Evolutionary conservation across 2,329 filamentous ascomycete genomes (phyloP).

Genomic region (Aspergillus hiratsukae): DNA sequence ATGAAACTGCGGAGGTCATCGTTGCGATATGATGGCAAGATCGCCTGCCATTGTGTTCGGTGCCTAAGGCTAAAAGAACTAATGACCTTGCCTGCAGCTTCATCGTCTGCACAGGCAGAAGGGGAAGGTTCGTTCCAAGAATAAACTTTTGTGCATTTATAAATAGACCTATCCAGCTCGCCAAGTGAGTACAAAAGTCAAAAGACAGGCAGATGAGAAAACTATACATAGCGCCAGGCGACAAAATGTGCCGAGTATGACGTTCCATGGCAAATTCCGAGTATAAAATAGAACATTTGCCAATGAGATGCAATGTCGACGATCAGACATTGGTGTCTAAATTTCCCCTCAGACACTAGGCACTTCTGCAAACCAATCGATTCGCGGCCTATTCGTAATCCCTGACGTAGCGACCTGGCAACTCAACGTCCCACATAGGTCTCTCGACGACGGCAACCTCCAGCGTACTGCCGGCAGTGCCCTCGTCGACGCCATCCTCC

Average conservation of each 20-base stretch:
- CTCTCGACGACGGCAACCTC: conserved; percentile 89
- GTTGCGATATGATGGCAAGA: neutral
- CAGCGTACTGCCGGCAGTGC: conserved; percentile 20
- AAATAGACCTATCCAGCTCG: conserved; percentile 11
- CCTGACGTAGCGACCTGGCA: conserved; percentile 66
- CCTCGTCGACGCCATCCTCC: conserved; percentile 27
- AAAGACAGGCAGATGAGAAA: neutral
- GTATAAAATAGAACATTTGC: neutral
- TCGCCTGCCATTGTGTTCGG: neutral
- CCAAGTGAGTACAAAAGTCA: conserved; percentile 3
- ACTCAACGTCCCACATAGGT: conserved; percentile 75
- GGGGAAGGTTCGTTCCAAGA: neutral
- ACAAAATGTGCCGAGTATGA: neutral
- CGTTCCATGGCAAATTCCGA: neutral
- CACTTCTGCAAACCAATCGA: neutral
- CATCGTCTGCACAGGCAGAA: neutral
- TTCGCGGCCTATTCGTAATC: conserved; percentile 42
- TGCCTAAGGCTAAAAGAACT: neutral
- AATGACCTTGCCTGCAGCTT: neutral
- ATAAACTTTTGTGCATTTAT: conserved; percentile 13
- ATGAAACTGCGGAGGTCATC: neutral
- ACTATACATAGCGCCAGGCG: conserved; percentile 1
- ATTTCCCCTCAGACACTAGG: neutral
- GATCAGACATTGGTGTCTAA: neutral
- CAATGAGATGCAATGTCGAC: neutral